phyloP scores from a whole-genome alignment of 371 early-diverging fungal species.

The Mortierella sp. region DNA sequence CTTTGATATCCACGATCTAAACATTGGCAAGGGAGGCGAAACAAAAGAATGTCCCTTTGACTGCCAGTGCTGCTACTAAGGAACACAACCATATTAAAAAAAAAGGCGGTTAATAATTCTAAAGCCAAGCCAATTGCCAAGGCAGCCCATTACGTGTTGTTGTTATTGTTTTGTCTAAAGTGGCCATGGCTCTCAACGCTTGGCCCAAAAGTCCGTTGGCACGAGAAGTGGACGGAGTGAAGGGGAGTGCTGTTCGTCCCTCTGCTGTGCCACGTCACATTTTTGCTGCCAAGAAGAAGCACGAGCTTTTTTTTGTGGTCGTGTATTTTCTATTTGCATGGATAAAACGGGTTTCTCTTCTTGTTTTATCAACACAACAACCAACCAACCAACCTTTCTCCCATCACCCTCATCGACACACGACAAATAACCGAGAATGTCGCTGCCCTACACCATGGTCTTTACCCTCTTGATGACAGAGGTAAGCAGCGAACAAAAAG shows the following conservation, averaged over 20 bases:
- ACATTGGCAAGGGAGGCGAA: slow-evolving; percentile 54
- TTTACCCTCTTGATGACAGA: slow-evolving; percentile 64
- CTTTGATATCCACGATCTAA: slow-evolving; percentile 55
- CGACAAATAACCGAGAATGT: slow-evolving; percentile 30
- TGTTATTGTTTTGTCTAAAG: slow-evolving; percentile 14
- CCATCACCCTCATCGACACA: background rate
- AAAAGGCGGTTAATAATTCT: too few relatives aligned
- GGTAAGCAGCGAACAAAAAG: slow-evolving; percentile 34
- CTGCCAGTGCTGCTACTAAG: slow-evolving; percentile 50
- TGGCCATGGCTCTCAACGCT: slow-evolving; percentile 15
- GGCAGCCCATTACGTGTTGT: background rate
- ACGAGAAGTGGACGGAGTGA: background rate
- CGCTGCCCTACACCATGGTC: slow-evolving; percentile 64
- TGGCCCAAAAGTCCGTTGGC: slow-evolving; percentile 15
- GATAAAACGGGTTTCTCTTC: background rate
- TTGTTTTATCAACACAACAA: background rate
- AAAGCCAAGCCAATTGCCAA: slow-evolving; percentile 13
- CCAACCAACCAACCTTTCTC: background rate
- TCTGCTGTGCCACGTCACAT: slow-evolving; percentile 38
- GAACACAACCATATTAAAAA: background rate
- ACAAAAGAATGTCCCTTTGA: slow-evolving; percentile 55
- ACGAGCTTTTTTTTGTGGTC: slow-evolving; percentile 10
- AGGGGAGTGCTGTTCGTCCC: too few relatives aligned
- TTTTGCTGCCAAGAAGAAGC: background rate
- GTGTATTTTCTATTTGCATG: background rate